These are phyloP conservation scores for Aphanomyces invadans DNA, from an alignment of 352 stramenopile genomes.

Conservation along the genomic window DNA sequence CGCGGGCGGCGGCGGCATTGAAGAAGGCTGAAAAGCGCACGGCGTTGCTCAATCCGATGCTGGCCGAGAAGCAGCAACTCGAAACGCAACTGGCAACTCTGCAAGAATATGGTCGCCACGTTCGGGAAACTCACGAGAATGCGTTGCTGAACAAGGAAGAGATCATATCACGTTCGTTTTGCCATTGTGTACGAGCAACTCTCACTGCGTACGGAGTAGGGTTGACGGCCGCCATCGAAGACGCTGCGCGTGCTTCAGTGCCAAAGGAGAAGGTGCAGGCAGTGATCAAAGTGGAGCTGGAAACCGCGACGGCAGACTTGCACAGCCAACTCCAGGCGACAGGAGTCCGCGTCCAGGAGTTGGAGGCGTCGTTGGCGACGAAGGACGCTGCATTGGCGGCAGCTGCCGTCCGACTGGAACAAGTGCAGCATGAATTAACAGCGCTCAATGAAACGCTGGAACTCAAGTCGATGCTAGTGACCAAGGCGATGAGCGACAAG, in stretches of 20 bases:
- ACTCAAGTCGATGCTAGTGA: neutral
- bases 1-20: slow-evolving; percentile 53
- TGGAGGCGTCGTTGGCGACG: slow-evolving; percentile 26
- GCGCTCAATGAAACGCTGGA: slow-evolving; percentile 33
- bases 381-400: slow-evolving; percentile 20
- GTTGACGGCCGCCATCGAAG: neutral
- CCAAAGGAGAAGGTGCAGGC: neutral
- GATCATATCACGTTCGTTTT: neutral
- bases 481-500: slow-evolving; percentile 8
- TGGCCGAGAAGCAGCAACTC: slow-evolving; percentile 57
- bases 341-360: slow-evolving; percentile 28
- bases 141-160: slow-evolving; percentile 3
- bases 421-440: slow-evolving; percentile 26
- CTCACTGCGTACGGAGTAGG: neutral
- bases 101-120: slow-evolving; percentile 10
- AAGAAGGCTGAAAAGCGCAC: slow-evolving; percentile 79
- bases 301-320: neutral
- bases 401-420: slow-evolving; percentile 26
- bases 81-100: slow-evolving; percentile 27
- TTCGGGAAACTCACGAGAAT: neutral
- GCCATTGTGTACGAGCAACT: neutral
- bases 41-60: slow-evolving; percentile 71
- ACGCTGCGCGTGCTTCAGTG: neutral
- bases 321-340: too few species aligned
- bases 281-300: neutral